Evolutionary conservation across 2,329 filamentous ascomycete genomes (phyloP), one percentile per base, ranked within the genome.

Genomic region (Curvularia lunata): DNA sequence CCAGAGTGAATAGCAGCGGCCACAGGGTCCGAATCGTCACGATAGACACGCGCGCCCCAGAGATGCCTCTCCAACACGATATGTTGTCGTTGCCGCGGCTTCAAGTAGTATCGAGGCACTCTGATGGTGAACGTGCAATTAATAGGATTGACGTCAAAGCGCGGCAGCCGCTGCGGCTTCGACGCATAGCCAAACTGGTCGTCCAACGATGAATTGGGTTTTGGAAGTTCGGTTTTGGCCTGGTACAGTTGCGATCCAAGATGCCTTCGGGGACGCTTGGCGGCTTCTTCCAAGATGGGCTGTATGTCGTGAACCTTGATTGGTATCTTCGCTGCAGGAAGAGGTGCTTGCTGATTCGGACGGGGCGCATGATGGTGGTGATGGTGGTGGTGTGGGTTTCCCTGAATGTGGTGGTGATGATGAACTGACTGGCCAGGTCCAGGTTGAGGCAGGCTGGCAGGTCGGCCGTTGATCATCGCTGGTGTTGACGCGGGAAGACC

Each of bases 31-130:
- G 92, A 97, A 76, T 99, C 95, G 67, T 99, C 95, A 0, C 92
- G 96, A 73, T 98, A 98, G 6, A 99, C 85, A 37, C 96, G 93
- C 0, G 92, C 95, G 1, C 95, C 95, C 93, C 94, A 99, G 0
- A 99, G 76, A 7, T 91, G 91, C 19, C 90, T 85, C 32, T 91
- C 86, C 7, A 86, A 80, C 10, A 92, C 96, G 50, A 98, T 93
- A 65, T 96, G 91, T 72, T 95, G 91, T 28, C 94, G 85, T 23
- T 90, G 86, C 7, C 83, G 78, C 0, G 86, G 77, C 8, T 85
- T 86, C 7, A 99, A 81, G 68, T 95, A 92, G 47, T 90, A 86
- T 27, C 90, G 87, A 2, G 93, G 90, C 6, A 99, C 88, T 68
- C 95, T 91, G 59, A 99, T 85, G 0, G 92, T 97, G 62, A 96